Evolutionary conservation across 2,329 filamentous ascomycete species (phyloP), one percentile per base, ranked within the genome.

Genomic region (Lanzia echinophila): DNA sequence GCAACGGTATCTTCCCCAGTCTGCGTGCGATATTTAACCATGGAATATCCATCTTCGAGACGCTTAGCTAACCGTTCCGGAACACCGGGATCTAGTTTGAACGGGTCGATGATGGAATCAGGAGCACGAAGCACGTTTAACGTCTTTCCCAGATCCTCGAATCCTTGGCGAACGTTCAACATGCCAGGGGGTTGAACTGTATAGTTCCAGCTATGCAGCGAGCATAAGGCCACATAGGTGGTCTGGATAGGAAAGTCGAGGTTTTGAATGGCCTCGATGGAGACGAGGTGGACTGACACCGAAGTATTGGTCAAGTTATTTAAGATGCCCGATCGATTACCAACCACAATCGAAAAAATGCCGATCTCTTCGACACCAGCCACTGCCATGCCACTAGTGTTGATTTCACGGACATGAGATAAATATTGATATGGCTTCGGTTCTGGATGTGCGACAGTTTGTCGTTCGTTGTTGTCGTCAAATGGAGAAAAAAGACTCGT

Each of bases 131-230:
- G 38, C 17, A 41, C 10, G 6, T 10, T 17, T 6, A 41, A 11
- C 6, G 8, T 41, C 10, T 17, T 38, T n/a, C n/a, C 36, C n/a
- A 43, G n/a, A 7, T 28, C 20, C 7, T 8, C 28, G 2, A 38
- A 22, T 12, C 32, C 24, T 36, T 34, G 46, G 5, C 13, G 19
- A 10, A 32, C 28, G n/a, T 44, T 33, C 10, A 39, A 3, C 12
- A 20, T 43, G 28, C 43, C 41, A 33, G 71, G 62, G 0, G 73
- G 72, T 1, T 69, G 46, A 4, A 60, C 58, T 0, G 66, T 70
- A 48, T 75, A 75, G 13, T 60, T 67, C 74, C 73, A 76, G 49
- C 67, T 71, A 39, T 71, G 54, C 0, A 76, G 58, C 0, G 69
- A 71, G 34, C 62, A 62, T 10, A 76, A 53, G 19, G 32, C 54